Conservation (phyloP, 2,329 filamentous ascomycete species). For the Chaetothyriales sp. region DNA sequence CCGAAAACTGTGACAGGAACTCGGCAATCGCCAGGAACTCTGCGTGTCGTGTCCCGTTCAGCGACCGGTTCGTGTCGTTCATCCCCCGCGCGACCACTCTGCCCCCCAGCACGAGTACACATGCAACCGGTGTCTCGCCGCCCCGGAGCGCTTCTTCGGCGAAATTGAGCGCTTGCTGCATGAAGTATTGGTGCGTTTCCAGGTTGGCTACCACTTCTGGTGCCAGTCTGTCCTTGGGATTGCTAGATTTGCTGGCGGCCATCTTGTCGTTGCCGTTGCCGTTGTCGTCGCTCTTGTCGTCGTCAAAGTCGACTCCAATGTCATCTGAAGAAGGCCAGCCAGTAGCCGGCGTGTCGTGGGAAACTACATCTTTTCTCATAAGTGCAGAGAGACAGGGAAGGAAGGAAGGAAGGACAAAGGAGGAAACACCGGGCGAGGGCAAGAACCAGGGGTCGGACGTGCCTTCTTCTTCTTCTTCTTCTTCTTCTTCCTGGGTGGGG, state of each 20-base stretch:
- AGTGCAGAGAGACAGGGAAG: background rate
- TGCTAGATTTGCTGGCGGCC: constrained; percentile 2
- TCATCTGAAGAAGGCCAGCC: background rate
- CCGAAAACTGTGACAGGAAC: constrained; percentile 49
- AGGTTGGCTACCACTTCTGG: constrained; percentile 15
- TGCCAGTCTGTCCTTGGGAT: constrained; percentile 14
- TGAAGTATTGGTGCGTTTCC: constrained; percentile 17
- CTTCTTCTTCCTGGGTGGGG: too few species aligned
- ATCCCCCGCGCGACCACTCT: constrained; percentile 76
- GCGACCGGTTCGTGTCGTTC: constrained; percentile 89
- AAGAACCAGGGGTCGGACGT: background rate
- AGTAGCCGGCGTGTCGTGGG: background rate
- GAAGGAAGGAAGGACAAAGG: background rate
- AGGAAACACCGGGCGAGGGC: background rate
- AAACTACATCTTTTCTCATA: background rate
- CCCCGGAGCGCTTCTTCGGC: constrained; percentile 69
- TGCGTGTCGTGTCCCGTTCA: constrained; percentile 80
- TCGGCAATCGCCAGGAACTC: constrained; percentile 76
- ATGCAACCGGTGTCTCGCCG: constrained; percentile 92
- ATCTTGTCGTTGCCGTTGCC: background rate
- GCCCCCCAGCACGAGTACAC: constrained; percentile 71
- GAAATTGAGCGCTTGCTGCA: constrained; percentile 16
- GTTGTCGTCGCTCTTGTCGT: background rate
- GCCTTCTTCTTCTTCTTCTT: background rate
- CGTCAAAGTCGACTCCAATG: background rate